These are phyloP conservation scores for Turritis glabra DNA, from an alignment of 345 rosid species.

Conservation along the genomic window DNA sequence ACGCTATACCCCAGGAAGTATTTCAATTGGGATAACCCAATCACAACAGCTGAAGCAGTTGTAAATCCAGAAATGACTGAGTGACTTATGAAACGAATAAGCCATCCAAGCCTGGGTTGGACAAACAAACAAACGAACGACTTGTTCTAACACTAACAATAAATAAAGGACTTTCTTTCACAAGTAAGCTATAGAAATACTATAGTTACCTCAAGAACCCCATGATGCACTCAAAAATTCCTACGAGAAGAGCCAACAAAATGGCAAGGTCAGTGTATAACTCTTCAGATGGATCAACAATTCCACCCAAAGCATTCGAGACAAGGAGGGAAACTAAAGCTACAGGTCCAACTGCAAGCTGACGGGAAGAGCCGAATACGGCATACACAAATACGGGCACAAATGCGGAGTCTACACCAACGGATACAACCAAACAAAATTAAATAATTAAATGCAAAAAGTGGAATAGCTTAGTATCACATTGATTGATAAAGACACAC, in stretches of 20 bases:
- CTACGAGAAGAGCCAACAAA: slow-evolving; percentile 87
- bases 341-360: slow-evolving; percentile 98
- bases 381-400: slow-evolving; percentile 86
- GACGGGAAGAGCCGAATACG: slow-evolving; percentile 92
- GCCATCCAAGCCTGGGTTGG: slow-evolving; percentile 91
- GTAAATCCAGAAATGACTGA: slow-evolving; percentile 99
- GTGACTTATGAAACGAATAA: slow-evolving; percentile 96
- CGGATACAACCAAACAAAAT: too few relatives aligned
- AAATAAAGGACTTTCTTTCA: background rate
- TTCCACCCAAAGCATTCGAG: slow-evolving; percentile 72
- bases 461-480: background rate
- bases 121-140: background rate
- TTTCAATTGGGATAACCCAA: slow-evolving; percentile 86
- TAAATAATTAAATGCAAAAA: background rate
- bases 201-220: slow-evolving; percentile 71
- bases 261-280: slow-evolving; percentile 94
- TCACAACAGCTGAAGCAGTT: slow-evolving; percentile 88
- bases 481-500: too few relatives aligned
- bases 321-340: slow-evolving; percentile 98
- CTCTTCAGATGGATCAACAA: slow-evolving; percentile 71
- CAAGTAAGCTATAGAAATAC: background rate
- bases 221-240: slow-evolving; percentile 84
- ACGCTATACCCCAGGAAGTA: slow-evolving; percentile 87
- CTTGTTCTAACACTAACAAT: slow-evolving; percentile 15
- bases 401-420: slow-evolving; percentile 81